Percentiles rank a stretch among this genome's conserved stretches.
Evolutionary conservation across 257 asterid genomes (phyloP).

Genomic region (Ilex asprella): DNA sequence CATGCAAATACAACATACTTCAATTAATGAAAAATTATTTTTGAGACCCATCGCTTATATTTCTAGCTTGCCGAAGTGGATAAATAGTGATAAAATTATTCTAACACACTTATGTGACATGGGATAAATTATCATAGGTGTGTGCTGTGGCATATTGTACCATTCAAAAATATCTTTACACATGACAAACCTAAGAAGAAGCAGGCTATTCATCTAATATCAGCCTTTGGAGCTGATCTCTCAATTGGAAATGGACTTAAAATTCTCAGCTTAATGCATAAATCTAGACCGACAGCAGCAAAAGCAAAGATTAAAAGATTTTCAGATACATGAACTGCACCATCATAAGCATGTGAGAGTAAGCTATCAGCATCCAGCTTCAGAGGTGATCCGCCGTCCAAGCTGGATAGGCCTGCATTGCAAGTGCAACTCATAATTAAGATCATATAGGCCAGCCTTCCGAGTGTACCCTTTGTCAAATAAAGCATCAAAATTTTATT

Average conservation of each 20-base stretch:
- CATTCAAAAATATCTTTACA: no score
- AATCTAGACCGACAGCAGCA: constrained; percentile 83
- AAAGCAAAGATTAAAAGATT: constrained; percentile 66
- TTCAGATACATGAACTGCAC: constrained; percentile 60
- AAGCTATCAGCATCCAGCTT: constrained; percentile 56
- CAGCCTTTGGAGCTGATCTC: constrained; percentile 30
- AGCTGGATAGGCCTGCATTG: constrained; percentile 68
- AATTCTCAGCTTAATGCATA: constrained; percentile 64
- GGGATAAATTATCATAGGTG: no score
- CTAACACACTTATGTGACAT: no score
- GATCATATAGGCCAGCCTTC: neutral
- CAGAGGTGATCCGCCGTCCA: constrained; percentile 51
- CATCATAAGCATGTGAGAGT: constrained; percentile 44
- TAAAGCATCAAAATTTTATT: no score
- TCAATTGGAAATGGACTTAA: constrained; percentile 72
- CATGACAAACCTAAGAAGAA: neutral
- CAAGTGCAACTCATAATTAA: neutral
- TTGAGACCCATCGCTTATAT: no score
- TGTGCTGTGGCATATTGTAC: no score
- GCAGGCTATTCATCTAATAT: neutral
- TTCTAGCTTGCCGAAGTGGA: no score
- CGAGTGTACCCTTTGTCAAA: neutral
- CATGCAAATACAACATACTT: no score
- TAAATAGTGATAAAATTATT: no score
- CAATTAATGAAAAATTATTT: no score